Evolutionary conservation across 768 basidiomycete species (phyloP), one percentile per base, ranked within the genome.

Genomic region (Rhodotorula kratochvilovae): DNA sequence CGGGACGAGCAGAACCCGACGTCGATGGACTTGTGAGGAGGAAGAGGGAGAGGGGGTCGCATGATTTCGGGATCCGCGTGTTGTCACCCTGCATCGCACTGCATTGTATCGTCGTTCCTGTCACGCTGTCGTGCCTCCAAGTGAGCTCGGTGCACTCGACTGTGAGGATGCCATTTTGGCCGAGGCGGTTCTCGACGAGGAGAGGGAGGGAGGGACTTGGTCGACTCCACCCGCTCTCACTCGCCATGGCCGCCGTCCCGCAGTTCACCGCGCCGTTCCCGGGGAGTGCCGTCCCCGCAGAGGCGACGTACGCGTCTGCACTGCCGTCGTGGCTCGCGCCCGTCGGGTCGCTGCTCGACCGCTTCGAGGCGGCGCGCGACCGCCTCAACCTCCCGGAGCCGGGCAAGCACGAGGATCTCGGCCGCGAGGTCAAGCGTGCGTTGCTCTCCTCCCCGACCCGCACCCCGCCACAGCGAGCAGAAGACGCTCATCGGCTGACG

Each of bases 351-450:
- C 83, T 85, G 33, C 90, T 89, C 80, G 84, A 86, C 77, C 86
- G 88, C 67, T 87, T 95, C 81, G 84, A 88, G 70, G 83, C 85
- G 79, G 94, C 92, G 90, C 87, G 92, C 76, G 85, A 86, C 77
- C 85, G 87, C 72, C 84, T 94, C 74, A 89, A 87, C 59, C 83
- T 98, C 61, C 87, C 91, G 51, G 90, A 91, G 81, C 94, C 94
- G n/a, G 94, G 94, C 66, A 88, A 90, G 25, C 87, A 89, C 56
- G 94, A 98, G 85, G 92, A 90, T 80, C 84, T 97, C 73, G 89
- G 89, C 77, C 92, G 91, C 83, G 94, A 98, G 82, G 88, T 91
- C 77, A 94, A 93, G 82, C 81, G 94, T 95, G 77, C 71, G 87
- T 81, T 45, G 33, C 25, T 45, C n/a, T 59, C 50, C 56, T 46